phyloP scores from a whole-genome alignment of 768 basidiomycete species.

The Boletus sensibilis region DNA sequence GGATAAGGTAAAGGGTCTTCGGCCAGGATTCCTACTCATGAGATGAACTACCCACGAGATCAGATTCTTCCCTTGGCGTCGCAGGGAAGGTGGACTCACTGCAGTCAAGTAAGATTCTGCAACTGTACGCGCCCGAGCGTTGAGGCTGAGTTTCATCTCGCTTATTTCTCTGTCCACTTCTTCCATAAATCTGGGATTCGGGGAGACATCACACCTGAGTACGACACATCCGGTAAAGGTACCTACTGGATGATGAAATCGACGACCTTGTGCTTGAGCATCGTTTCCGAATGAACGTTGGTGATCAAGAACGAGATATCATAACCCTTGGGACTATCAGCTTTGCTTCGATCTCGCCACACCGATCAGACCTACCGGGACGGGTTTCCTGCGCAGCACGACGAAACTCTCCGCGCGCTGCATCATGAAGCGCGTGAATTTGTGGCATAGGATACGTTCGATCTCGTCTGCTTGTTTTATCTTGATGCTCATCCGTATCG shows the following conservation, averaged over 20 bases:
- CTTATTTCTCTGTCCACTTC: constrained; percentile 99
- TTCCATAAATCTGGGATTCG: constrained; percentile 81
- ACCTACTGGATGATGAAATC: constrained; percentile 98
- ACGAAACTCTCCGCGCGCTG: constrained; percentile 97
- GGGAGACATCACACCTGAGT: not conserved
- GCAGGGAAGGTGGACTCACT: constrained; percentile 46
- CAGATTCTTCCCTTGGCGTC: not conserved
- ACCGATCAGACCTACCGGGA: constrained; percentile 55
- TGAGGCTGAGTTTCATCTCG: constrained; percentile 97
- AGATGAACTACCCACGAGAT: constrained; percentile 24
- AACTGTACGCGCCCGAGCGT: constrained; percentile 93
- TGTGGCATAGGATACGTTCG: constrained; percentile 94
- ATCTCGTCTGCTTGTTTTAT: constrained; percentile 99
- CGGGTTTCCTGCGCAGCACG: constrained; percentile 91
- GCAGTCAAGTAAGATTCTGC: constrained; percentile 94
- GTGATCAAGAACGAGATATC: constrained; percentile 99
- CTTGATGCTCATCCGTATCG: constrained; percentile 93
- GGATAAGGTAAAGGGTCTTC: constrained; percentile 12
- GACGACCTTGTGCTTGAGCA: constrained; percentile 99
- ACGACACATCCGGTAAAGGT: constrained; percentile 9
- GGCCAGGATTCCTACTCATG: constrained; percentile 14
- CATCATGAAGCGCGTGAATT: constrained; percentile 99
- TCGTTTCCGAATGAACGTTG: constrained; percentile 93
- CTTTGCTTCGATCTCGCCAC: constrained; percentile 6
- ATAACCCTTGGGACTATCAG: constrained; percentile 68